A percentile compares a stretch with the other conserved stretches of the same genome.
These are phyloP conservation scores for Rozella allomycis DNA, from an alignment of 371 early-diverging fungal genomes.

Conservation along the genomic window DNA sequence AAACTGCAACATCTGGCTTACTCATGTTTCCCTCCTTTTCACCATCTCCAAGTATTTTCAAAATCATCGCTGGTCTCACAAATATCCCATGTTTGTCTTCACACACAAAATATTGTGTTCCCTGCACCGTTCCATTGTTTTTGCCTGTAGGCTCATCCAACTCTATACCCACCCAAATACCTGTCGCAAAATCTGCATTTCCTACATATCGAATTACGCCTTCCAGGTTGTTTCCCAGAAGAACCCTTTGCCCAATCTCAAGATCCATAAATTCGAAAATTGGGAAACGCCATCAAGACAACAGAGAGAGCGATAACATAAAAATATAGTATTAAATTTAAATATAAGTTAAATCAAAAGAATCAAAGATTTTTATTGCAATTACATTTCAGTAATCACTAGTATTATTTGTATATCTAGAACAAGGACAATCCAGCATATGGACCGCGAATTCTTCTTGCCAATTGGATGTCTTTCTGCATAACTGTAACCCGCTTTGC, in stretches of 20 bases:
- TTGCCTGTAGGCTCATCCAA: constrained; percentile 38
- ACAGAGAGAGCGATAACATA: too few relatives aligned
- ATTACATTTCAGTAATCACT: too few relatives aligned
- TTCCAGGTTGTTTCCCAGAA: background rate
- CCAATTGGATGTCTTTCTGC: constrained; percentile 76
- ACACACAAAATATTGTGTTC: constrained; percentile 59
- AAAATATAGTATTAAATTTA: too few relatives aligned
- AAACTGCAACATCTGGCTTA: constrained; percentile 20
- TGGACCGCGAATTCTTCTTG: constrained; percentile 58
- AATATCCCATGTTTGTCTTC: constrained; percentile 50
- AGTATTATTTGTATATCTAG: too few relatives aligned
- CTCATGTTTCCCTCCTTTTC: constrained; percentile 30
- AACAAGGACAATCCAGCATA: too few relatives aligned
- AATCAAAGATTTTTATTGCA: too few relatives aligned
- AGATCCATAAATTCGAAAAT: too few relatives aligned
- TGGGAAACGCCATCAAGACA: too few relatives aligned
- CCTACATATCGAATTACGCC: constrained; percentile 23
- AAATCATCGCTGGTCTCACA: constrained; percentile 28
- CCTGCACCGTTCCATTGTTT: constrained; percentile 52
- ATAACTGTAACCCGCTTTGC: constrained; percentile 99
- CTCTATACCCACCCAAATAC: constrained; percentile 59
- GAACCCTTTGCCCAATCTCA: too few relatives aligned
- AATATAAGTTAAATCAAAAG: too few relatives aligned
- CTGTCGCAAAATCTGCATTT: constrained; percentile 41
- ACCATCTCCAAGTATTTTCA: background rate